Percentiles rank a stretch among this genome's conserved stretches.
Evolutionary conservation across 73 alveolate species (phyloP).

Genomic region (Paramecium primaurelia): DNA sequence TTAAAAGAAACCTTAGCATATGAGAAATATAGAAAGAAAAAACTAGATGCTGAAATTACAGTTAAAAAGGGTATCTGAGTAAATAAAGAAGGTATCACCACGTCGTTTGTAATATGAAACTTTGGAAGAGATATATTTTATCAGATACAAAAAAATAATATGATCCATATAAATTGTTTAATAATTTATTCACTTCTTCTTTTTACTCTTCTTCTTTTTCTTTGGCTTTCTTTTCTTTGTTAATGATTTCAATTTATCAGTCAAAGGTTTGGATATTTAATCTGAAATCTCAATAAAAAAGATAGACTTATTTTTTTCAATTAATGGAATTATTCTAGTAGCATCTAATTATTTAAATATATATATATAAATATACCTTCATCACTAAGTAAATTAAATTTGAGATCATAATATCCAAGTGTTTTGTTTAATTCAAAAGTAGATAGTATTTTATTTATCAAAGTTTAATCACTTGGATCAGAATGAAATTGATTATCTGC

Average conservation of each 20-base stretch:
- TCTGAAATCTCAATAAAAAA: constrained; percentile 55
- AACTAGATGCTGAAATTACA: neutral
- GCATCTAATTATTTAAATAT: constrained; percentile 7
- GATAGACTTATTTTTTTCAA: constrained; percentile 46
- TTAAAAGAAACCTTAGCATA: neutral
- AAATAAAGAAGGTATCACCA: neutral
- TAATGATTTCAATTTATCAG: constrained; percentile 24
- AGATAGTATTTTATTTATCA: constrained; percentile 4
- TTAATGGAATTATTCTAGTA: constrained; percentile 13
- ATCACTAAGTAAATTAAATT: constrained; percentile 35
- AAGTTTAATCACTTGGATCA: neutral
- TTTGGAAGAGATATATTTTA: neutral
- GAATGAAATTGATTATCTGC: constrained; percentile 56
- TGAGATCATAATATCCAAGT: constrained; percentile 44
- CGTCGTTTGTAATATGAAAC: neutral
- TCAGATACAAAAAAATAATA: neutral
- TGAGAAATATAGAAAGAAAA: neutral
- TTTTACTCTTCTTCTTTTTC: constrained; percentile 53
- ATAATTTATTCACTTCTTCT: constrained; percentile 18
- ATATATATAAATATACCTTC: neutral
- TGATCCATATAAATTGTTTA: neutral
- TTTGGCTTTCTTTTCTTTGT: constrained; percentile 60
- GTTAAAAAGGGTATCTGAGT: neutral
- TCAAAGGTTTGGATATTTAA: constrained; percentile 39
- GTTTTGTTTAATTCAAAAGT: constrained; percentile 32